Base-by-base conservation (phyloP, 768 basidiomycete genomes). In the Kwoniella pini region DNA sequence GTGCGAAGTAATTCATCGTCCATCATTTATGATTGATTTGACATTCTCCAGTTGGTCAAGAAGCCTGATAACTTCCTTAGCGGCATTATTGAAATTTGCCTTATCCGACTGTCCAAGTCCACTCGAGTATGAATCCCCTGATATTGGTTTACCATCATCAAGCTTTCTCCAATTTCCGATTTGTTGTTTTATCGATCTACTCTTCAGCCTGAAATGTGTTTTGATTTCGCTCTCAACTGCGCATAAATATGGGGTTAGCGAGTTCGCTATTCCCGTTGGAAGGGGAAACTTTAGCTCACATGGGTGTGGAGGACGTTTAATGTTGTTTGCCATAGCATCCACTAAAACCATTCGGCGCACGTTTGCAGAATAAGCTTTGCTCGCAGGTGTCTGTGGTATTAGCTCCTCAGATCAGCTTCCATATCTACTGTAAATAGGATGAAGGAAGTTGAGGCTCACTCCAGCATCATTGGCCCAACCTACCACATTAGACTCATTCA, bases 161-260 rank as follows among this genome's bases (percentile, higher is more conserved):
- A 83, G 78, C 3, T 77, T 70, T 33, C 64, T 63, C 71, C 71
- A 96, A 57, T 85, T 81, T 67, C 92, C 87, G 42, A 97, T 81
- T 78, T 94, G 92, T 22, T 82, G 75, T 21, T 79, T 77, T 60
- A 97, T 85, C 2, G 84, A 83, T 49, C 80, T 81, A 0, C 90
- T 86, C 72, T 97, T 97, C 59, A 96, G 80, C 17, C 88, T 84
- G 81, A 91, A 97, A 79, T 97, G 94, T 0, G 91, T 94, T 31
- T 84, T 87, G 71, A 97, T 88, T 57, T 95, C 84, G 60, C 92
- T 90, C 28, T 80, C 85, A 72, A 92, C 96, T 54, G 90, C n/a
- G n/a, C n/a, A n/a, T n/a, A n/a, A n/a, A n/a, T n/a, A n/a, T n/a
- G n/a, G n/a, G n/a, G n/a, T n/a, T n/a, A n/a, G n/a, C n/a, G n/a